Conservation (phyloP, 495 filamentous ascomycete species). For the Rostrohypoxylon terebratum region DNA sequence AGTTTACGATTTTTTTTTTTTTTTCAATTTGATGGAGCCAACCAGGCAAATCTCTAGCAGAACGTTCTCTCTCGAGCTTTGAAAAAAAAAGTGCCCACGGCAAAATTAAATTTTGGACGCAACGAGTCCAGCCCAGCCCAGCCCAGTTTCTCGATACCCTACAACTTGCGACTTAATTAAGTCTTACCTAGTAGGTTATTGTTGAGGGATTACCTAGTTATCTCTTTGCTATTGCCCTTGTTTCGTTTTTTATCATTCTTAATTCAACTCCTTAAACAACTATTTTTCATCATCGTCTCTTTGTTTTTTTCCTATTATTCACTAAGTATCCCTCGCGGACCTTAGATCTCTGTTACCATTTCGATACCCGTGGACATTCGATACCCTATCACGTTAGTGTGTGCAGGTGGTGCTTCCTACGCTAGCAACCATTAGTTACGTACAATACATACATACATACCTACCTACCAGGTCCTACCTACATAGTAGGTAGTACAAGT, state of each 20-base stretch:
- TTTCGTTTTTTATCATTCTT: not conserved
- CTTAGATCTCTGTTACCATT: slow-evolving; percentile 21
- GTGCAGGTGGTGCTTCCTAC: slow-evolving; percentile 17
- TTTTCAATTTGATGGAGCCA: slow-evolving; percentile 29
- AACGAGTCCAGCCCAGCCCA: slow-evolving; percentile 10
- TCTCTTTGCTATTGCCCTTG: slow-evolving; percentile 22
- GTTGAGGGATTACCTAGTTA: not conserved
- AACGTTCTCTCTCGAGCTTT: slow-evolving; percentile 17
- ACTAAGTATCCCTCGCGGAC: slow-evolving; percentile 16
- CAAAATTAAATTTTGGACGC: slow-evolving; percentile 35
- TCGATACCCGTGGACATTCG: slow-evolving; percentile 2
- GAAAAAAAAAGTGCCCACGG: slow-evolving; percentile 29
- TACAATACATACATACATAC: not conserved
- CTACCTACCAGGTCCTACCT: not conserved
- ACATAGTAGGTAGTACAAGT: not conserved
- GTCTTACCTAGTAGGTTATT: not conserved
- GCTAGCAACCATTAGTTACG: not conserved
- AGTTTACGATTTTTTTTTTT: slow-evolving; percentile 26
- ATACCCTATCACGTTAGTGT: slow-evolving; percentile 30
- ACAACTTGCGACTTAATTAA: not conserved
- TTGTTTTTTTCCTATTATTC: not conserved
- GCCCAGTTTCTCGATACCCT: not conserved
- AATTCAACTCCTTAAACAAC: not conserved
- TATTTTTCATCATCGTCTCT: not conserved
- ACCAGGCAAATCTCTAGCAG: slow-evolving; percentile 9